These are phyloP conservation scores for Apiospora rasikravindrae DNA, from an alignment of 2,329 filamentous ascomycete genomes.

Conservation along the genomic window DNA sequence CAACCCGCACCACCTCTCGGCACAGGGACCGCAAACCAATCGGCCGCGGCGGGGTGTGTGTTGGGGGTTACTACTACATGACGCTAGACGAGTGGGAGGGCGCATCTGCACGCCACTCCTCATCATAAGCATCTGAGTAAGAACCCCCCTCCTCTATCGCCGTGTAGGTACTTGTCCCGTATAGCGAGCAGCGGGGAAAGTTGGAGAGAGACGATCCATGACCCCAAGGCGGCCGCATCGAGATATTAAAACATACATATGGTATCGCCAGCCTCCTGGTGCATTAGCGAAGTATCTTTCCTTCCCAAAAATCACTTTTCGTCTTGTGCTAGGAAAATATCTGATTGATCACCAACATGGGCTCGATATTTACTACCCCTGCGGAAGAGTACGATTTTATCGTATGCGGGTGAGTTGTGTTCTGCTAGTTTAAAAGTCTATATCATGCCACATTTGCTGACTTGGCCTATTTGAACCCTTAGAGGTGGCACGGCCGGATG, in stretches of 20 bases:
- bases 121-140: background rate
- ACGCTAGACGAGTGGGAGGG: background rate
- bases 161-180: no score
- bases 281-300: background rate
- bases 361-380: background rate
- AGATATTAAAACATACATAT: background rate
- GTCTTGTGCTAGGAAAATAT: background rate
- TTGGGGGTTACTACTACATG: background rate
- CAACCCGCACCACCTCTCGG: background rate
- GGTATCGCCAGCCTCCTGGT: background rate
- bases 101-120: no score
- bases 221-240: background rate
- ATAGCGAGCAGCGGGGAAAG: background rate
- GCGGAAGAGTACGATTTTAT: conserved; percentile 39
- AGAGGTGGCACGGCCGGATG: conserved; percentile 45
- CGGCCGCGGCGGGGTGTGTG: background rate
- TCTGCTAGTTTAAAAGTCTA: background rate
- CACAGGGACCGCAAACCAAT: background rate
- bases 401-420: conserved; percentile 39
- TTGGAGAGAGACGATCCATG: background rate
- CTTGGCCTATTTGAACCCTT: background rate
- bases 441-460: conserved; percentile 1
- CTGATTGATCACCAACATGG: background rate
- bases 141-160: no score
- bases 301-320: background rate